These are phyloP conservation scores for Athelia psychrophila DNA, from an alignment of 1,284 basidiomycete species.

Conservation along the genomic window DNA sequence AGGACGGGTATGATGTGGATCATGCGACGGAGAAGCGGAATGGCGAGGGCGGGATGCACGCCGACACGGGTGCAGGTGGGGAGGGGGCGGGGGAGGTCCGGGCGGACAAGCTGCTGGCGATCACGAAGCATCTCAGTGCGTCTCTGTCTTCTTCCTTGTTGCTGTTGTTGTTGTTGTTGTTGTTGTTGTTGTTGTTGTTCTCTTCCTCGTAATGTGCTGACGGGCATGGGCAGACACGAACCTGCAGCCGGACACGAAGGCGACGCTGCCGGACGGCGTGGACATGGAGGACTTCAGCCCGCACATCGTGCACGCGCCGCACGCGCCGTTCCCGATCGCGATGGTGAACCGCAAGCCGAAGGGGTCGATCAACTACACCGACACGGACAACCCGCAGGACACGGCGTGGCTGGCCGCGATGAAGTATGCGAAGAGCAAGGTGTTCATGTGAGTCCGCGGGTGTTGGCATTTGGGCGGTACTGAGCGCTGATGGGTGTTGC, in stretches of 20 bases:
- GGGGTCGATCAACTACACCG: background rate
- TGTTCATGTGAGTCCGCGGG: background rate
- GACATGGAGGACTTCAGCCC: conserved; percentile 1
- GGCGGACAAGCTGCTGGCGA: background rate
- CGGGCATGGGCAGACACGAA: background rate
- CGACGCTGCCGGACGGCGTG: background rate
- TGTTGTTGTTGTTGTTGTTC: too few species aligned
- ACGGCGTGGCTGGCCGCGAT: background rate
- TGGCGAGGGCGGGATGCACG: background rate
- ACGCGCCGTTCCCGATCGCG: background rate
- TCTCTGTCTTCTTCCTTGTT: background rate
- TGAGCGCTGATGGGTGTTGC: background rate
- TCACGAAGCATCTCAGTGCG: background rate
- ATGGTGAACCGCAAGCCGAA: background rate
- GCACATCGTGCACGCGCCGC: background rate
- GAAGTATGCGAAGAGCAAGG: background rate
- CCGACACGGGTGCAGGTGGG: background rate
- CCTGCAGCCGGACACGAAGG: background rate
- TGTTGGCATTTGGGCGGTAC: background rate
- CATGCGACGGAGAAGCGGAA: background rate
- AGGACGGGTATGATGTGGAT: background rate
- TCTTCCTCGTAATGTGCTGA: background rate
- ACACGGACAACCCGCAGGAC: background rate
- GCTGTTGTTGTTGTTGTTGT: too few species aligned
- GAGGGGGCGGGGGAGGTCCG: background rate